Evolutionary conservation across 768 basidiomycete species (phyloP).

Genomic region (Royoungia palumana): DNA sequence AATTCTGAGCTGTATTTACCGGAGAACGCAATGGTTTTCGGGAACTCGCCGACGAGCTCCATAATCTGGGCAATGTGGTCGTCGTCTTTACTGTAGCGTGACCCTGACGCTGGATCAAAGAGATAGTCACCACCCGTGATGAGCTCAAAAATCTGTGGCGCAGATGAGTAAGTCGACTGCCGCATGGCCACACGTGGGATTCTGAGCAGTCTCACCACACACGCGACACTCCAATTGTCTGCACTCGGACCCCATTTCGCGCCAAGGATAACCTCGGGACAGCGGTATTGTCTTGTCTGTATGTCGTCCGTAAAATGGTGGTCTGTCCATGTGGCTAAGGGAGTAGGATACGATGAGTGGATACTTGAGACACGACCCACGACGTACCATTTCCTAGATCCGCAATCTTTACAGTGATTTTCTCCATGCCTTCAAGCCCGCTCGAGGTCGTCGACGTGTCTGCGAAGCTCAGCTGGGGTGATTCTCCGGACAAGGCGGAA

Average conservation of each 20-base stretch:
- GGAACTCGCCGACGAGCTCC: constrained; percentile 90
- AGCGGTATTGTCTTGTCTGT: constrained; percentile 94
- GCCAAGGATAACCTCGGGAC: constrained; percentile 95
- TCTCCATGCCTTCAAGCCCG: constrained; percentile 44
- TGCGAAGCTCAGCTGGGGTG: constrained; percentile 25
- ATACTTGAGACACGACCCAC: not conserved
- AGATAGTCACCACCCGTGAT: constrained; percentile 97
- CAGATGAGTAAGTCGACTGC: not conserved
- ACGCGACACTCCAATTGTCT: constrained; percentile 96
- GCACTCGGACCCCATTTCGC: constrained; percentile 95
- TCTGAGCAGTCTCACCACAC: constrained; percentile 66
- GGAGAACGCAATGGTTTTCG: constrained; percentile 74
- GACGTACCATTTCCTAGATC: constrained; percentile 90
- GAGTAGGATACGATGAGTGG: constrained; percentile 6
- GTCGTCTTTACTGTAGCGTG: constrained; percentile 94
- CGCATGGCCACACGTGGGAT: not conserved
- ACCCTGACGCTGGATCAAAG: constrained; percentile 94
- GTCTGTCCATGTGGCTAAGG: constrained; percentile 75
- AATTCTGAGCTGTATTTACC: constrained; percentile 95
- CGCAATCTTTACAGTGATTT: constrained; percentile 98
- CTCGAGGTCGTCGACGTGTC: constrained; percentile 29
- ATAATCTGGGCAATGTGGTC: constrained; percentile 98
- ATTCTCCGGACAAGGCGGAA: constrained; percentile 27
- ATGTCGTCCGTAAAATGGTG: constrained; percentile 99
- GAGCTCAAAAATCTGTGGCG: constrained; percentile 81